phyloP scores from a whole-genome alignment of 1,284 basidiomycete genomes.

The Malassezia dermatis region DNA sequence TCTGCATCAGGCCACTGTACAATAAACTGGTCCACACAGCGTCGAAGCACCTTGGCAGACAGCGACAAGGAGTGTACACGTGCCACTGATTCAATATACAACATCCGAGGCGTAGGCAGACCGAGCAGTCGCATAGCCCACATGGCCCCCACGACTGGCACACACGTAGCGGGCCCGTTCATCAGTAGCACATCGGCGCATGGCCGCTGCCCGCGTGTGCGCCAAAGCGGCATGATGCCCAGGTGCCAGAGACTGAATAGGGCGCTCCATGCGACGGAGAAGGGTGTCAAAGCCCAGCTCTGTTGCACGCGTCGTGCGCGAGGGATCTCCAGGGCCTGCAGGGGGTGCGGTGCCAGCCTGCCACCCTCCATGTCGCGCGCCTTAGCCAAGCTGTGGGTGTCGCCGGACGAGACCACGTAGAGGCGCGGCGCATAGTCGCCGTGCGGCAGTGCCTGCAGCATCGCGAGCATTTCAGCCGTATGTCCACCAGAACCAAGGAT shows the following conservation, averaged over 20 bases:
- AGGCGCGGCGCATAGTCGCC: slow-evolving; percentile 63
- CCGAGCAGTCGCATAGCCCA: slow-evolving; percentile 70
- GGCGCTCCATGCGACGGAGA: slow-evolving; percentile 20
- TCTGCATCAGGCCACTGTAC: slow-evolving; percentile 47
- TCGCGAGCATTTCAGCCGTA: slow-evolving; percentile 71
- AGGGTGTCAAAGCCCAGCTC: slow-evolving; percentile 31
- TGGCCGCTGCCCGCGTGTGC: background rate
- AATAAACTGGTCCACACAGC: slow-evolving; percentile 67
- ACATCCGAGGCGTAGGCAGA: slow-evolving; percentile 60
- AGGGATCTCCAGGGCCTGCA: slow-evolving; percentile 53
- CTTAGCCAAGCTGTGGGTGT: slow-evolving; percentile 65
- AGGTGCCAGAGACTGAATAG: slow-evolving; percentile 25
- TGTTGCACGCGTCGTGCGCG: slow-evolving; percentile 58
- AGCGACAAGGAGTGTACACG: slow-evolving; percentile 72
- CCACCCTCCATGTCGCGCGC: slow-evolving; percentile 58
- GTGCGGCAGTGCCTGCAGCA: slow-evolving; percentile 68
- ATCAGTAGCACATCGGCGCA: slow-evolving; percentile 72
- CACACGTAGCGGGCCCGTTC: slow-evolving; percentile 92
- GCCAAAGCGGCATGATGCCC: slow-evolving; percentile 17
- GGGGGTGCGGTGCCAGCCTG: slow-evolving; percentile 12
- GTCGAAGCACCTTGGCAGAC: slow-evolving; percentile 68
- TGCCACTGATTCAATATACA: slow-evolving; percentile 93
- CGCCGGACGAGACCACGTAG: slow-evolving; percentile 75
- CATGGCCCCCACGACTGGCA: slow-evolving; percentile 64
- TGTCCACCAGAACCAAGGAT: slow-evolving; percentile 76